A percentile compares a stretch with the other conserved stretches of the same genome.
These are phyloP conservation scores for Pichia sp. DNA, from an alignment of 1,139 yeast species.

Conservation along the genomic window DNA sequence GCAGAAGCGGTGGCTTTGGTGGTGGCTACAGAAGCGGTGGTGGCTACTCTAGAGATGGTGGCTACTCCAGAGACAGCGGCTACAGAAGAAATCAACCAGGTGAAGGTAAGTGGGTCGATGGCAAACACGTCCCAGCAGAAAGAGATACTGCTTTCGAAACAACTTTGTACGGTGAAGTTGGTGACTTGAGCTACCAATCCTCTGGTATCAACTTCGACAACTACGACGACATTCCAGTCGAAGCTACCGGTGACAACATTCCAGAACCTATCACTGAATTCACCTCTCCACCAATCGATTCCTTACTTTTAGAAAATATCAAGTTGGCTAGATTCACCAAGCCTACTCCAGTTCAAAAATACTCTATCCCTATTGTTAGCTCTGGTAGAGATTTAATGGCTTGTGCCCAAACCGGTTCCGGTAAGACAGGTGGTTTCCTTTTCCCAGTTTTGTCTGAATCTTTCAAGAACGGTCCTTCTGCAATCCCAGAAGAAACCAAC, in stretches of 20 bases:
- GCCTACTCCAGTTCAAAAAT: constrained; percentile 98
- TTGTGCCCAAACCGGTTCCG: constrained; percentile 99
- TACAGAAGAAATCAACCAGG: constrained; percentile 19
- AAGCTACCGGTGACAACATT: constrained; percentile 91
- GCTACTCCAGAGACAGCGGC: constrained; percentile 32
- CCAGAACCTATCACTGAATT: constrained; percentile 90
- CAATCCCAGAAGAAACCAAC: constrained; percentile 44
- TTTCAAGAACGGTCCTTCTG: constrained; percentile 81
- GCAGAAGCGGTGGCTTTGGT: constrained; percentile 20
- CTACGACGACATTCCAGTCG: constrained; percentile 97
- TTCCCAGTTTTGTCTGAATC: constrained; percentile 96
- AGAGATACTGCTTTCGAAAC: constrained; percentile 66
- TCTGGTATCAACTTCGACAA: constrained; percentile 98
- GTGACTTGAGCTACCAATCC: constrained; percentile 78
- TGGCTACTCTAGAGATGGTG: constrained; percentile 35
- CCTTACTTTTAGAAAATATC: constrained; percentile 81
- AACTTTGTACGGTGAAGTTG: constrained; percentile 83
- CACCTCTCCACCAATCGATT: constrained; percentile 89
- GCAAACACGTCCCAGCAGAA: constrained; percentile 82
- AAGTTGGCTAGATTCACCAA: constrained; percentile 81
- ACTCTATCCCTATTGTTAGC: constrained; percentile 95
- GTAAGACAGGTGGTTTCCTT: constrained; percentile 99
- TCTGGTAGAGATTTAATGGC: constrained; percentile 98
- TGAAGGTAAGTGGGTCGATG: constrained; percentile 76
- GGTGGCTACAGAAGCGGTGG: constrained; percentile 32